Evolutionary conservation across 306 rosid species (phyloP).

Genomic region (Astragalus membranaceus): DNA sequence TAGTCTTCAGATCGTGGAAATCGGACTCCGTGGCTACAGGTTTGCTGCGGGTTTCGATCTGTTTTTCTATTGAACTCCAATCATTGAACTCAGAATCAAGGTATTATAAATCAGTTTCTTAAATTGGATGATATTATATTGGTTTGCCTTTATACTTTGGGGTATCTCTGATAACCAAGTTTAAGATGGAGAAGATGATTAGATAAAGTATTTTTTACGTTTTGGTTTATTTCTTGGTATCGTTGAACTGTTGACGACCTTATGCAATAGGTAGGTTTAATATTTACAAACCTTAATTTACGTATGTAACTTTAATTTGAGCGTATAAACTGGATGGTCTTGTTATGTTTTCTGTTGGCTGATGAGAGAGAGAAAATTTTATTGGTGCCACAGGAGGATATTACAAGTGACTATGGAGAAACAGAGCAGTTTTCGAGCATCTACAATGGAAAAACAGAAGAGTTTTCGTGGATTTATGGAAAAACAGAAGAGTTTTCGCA

Average conservation of each 20-base stretch:
- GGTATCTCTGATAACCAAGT: not conserved
- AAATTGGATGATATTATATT: not conserved
- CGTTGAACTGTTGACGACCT: not conserved
- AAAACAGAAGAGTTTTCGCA: constrained; percentile 46
- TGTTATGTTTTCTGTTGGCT: not conserved
- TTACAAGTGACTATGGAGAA: constrained; percentile 29
- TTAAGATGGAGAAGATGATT: not conserved
- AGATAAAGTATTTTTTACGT: not conserved
- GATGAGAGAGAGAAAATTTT: not conserved
- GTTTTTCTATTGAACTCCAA: constrained; percentile 1
- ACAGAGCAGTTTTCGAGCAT: constrained; percentile 19
- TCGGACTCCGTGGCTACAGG: constrained; percentile 7
- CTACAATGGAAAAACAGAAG: constrained; percentile 66
- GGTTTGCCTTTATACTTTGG: constrained; percentile 3
- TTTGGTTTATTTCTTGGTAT: not conserved
- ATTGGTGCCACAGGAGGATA: not conserved
- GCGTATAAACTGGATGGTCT: constrained; percentile 1
- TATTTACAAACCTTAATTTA: not conserved
- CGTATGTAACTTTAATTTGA: not conserved
- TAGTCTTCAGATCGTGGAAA: constrained; percentile 8
- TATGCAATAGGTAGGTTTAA: not conserved
- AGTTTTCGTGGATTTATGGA: constrained; percentile 84
- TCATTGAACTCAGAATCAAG: constrained; percentile 22
- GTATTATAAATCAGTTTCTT: constrained; percentile 10
- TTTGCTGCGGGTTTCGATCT: constrained; percentile 17